phyloP scores from a whole-genome alignment of 768 basidiomycete genomes.

The Naematelia aurantialba region DNA sequence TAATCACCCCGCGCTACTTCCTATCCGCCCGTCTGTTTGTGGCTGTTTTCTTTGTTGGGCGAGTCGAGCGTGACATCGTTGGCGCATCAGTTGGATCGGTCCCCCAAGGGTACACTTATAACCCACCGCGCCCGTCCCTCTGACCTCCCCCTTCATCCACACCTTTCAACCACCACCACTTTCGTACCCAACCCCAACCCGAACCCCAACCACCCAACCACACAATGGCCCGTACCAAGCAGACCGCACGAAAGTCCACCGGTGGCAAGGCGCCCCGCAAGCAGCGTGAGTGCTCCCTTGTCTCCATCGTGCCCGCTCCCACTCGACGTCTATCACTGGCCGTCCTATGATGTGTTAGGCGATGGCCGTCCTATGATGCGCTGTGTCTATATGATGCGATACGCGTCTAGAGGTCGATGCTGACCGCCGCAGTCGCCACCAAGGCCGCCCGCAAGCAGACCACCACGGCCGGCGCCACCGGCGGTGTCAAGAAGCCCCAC shows the following conservation, averaged over 20 bases:
- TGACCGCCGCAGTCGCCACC: conserved; percentile 44
- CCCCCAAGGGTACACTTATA: neutral
- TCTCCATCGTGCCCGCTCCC: conserved; percentile 7
- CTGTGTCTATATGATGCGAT: neutral
- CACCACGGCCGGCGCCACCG: conserved; percentile 55
- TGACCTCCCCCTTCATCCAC: neutral
- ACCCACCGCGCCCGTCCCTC: neutral
- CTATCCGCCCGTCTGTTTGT: neutral
- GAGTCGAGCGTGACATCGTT: no score
- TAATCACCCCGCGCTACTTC: neutral
- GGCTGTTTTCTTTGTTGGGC: neutral
- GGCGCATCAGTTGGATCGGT: no score
- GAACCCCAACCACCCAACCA: conserved; percentile 13
- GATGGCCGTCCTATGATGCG: neutral
- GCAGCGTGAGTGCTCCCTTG: conserved; percentile 32
- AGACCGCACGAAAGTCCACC: conserved; percentile 83
- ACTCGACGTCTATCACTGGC: conserved; percentile 1
- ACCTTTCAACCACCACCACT: neutral
- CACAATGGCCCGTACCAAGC: conserved; percentile 55
- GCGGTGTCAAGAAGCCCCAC: conserved; percentile 78
- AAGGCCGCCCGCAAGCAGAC: conserved; percentile 47
- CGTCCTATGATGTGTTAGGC: neutral
- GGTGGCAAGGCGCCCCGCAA: conserved; percentile 61
- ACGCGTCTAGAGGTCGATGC: conserved; percentile 1
- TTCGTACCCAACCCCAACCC: conserved; percentile 13